These are phyloP conservation scores for Heterobasidion annosum DNA, from an alignment of 1,284 basidiomycete species.

Conservation along the genomic window DNA sequence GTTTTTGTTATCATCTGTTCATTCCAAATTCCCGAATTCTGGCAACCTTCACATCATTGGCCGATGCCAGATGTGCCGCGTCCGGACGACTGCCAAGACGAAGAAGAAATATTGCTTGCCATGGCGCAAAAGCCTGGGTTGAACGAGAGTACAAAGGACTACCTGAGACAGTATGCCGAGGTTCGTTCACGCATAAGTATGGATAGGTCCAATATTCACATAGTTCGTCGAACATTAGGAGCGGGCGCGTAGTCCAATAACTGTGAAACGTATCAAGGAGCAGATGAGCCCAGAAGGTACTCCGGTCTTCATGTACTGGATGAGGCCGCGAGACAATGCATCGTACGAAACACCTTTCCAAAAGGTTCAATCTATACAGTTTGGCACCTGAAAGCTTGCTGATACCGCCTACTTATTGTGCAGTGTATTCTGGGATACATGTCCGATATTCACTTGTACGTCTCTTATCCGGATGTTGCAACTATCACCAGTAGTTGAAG, in stretches of 20 bases:
- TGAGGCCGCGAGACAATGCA: slow-evolving; percentile 62
- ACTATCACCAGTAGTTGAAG: not conserved
- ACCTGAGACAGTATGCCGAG: slow-evolving; percentile 31
- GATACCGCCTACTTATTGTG: not conserved
- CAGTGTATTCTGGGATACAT: slow-evolving; percentile 84
- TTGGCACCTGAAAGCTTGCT: not conserved
- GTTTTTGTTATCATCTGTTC: slow-evolving; percentile 85
- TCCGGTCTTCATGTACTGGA: slow-evolving; percentile 67
- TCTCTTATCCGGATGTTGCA: slow-evolving; percentile 3
- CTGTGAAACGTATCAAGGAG: slow-evolving; percentile 41
- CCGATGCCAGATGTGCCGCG: slow-evolving; percentile 47
- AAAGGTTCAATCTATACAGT: slow-evolving; percentile 44
- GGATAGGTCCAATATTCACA: not conserved
- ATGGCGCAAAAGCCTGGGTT: slow-evolving; percentile 20
- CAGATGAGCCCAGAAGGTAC: slow-evolving; percentile 33
- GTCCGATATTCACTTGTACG: slow-evolving; percentile 78
- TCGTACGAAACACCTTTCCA: slow-evolving; percentile 68
- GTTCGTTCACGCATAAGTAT: slow-evolving; percentile 24
- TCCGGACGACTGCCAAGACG: slow-evolving; percentile 61
- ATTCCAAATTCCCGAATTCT: slow-evolving; percentile 75
- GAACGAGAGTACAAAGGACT: slow-evolving; percentile 21
- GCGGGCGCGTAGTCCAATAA: slow-evolving; percentile 60
- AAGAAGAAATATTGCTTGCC: slow-evolving; percentile 27
- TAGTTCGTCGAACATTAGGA: slow-evolving; percentile 35
- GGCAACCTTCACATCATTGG: slow-evolving; percentile 61